phyloP scores from a whole-genome alignment of 2,329 filamentous ascomycete species.

The Verticillium nubilum region DNA sequence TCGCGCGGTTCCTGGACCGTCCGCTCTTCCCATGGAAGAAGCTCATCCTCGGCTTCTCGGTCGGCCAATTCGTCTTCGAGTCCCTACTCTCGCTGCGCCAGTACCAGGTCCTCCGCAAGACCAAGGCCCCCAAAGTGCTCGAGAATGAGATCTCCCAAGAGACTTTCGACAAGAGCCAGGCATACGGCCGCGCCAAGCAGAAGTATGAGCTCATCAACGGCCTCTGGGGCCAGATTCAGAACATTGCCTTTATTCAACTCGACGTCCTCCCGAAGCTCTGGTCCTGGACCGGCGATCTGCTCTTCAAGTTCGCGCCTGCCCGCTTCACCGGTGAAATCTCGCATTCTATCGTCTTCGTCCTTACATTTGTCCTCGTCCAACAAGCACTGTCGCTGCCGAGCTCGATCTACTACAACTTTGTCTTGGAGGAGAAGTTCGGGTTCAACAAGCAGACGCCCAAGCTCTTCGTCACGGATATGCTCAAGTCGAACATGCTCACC shows the following conservation, averaged over 20 bases:
- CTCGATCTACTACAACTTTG: conserved; percentile 89
- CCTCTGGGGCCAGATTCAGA: conserved; percentile 83
- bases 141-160: conserved; percentile 82
- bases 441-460: conserved; percentile 97
- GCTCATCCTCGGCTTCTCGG: conserved; percentile 88
- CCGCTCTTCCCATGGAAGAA: conserved; percentile 97
- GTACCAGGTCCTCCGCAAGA: conserved; percentile 78
- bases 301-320: conserved; percentile 68
- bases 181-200: conserved; percentile 93
- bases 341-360: conserved; percentile 88
- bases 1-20: conserved; percentile 82
- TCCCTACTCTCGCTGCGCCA: conserved; percentile 85
- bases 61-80: conserved; percentile 88
- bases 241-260: conserved; percentile 82
- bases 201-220: conserved; percentile 78
- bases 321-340: conserved; percentile 88
- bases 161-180: conserved; percentile 92
- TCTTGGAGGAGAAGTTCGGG: conserved; percentile 92
- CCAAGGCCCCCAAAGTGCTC: conserved; percentile 77
- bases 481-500: conserved; percentile 83
- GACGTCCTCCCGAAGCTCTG: conserved; percentile 90
- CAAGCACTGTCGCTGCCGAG: conserved; percentile 74
- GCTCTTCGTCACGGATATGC: conserved; percentile 81
- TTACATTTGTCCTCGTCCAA: conserved; percentile 77
- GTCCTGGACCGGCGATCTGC: conserved; percentile 70